Base-by-base conservation (phyloP, 495 filamentous ascomycete species). In the Penicillium longicatenatum region DNA sequence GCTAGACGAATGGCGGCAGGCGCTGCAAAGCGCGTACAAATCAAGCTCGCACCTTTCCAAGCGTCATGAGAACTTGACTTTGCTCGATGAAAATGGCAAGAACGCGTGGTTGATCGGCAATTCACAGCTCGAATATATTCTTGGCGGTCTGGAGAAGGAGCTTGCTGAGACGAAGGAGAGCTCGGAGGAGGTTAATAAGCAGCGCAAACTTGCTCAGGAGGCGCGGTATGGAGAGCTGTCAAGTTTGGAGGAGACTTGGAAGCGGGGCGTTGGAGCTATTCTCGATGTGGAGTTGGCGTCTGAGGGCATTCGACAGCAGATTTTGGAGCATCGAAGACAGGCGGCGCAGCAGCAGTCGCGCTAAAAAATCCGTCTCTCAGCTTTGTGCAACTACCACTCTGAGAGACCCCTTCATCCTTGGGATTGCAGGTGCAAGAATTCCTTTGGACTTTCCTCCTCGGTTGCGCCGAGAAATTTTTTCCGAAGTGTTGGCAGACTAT, bases 71-170 rank as follows among this genome's bases (percentile, higher is more conserved):
- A 89, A 95, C 66, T 82, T 96, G 20, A 75, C 81, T 5, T 79
- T 94, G 10, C 83, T 97, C 10, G 90, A 93, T 62, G 79, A 80
- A 57, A 85, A 85, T 74, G 93, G 92, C 65, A 91, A 89, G 76
- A 96, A 95, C 73, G 88, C 89, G 12, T 97, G 93, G 93, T 75
- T 98, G 53, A 79, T 96, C 11, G 86, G 85, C 7, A 98, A 98
- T 73, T 80, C 82, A 57, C 84, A 91, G 55, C 60, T 92, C 24
- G 92, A 96, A 70, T 83, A 82, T 42, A 80, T 91, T 26, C 75
- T 97, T 50, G 78, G 81, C 16, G 72, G 65, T 4, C 59, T 95
- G n/a, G 93, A 97, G 79, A 80, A 78, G 58, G 92, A 97, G 59
- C 75, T 98, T 61, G 87, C 83, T 17, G 82, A 76, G 29, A 72